A percentile compares a stretch with the other conserved stretches of the same genome.
Evolutionary conservation across 345 rosid genomes (phyloP).

Genomic region (Trapa bicornis): DNA sequence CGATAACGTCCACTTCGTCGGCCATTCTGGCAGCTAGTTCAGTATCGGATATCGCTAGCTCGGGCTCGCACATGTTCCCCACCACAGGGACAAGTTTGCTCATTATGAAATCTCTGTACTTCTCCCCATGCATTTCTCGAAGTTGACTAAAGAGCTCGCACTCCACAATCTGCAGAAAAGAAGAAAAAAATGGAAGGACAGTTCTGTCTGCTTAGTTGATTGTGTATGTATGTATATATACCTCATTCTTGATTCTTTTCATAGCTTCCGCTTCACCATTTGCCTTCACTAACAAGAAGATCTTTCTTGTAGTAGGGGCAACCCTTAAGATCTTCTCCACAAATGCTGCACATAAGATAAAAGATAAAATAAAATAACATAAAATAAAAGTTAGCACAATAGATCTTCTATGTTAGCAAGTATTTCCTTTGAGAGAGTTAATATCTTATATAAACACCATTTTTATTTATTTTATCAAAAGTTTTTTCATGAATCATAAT

Average conservation of each 20-base stretch:
- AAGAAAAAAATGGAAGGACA: background rate
- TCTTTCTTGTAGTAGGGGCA: conserved; percentile 7
- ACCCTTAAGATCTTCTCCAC: conserved; percentile 11
- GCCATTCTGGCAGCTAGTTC: conserved; percentile 1
- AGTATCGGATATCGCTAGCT: conserved; percentile 9
- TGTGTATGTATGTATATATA: background rate
- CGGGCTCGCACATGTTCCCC: background rate
- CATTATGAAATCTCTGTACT: conserved; percentile 4
- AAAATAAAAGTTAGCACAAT: too few relatives aligned
- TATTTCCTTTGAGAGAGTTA: too few relatives aligned
- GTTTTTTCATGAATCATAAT: too few relatives aligned
- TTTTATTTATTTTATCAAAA: too few relatives aligned
- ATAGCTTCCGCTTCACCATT: conserved; percentile 7
- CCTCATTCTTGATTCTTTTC: conserved; percentile 6
- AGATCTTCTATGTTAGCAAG: background rate
- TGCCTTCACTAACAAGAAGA: conserved; percentile 1
- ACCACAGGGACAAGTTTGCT: conserved; percentile 11
- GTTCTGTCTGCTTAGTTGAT: too few relatives aligned
- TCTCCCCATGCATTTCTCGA: conserved; percentile 1
- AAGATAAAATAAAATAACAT: too few relatives aligned
- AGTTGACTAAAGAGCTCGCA: conserved; percentile 3
- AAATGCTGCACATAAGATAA: conserved; percentile 3
- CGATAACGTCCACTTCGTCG: conserved; percentile 17
- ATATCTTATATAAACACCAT: too few relatives aligned
- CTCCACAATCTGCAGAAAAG: conserved; percentile 4